phyloP scores from a whole-genome alignment of 2,329 filamentous ascomycete species.

The Aspergillus pseudoviridinutans region DNA sequence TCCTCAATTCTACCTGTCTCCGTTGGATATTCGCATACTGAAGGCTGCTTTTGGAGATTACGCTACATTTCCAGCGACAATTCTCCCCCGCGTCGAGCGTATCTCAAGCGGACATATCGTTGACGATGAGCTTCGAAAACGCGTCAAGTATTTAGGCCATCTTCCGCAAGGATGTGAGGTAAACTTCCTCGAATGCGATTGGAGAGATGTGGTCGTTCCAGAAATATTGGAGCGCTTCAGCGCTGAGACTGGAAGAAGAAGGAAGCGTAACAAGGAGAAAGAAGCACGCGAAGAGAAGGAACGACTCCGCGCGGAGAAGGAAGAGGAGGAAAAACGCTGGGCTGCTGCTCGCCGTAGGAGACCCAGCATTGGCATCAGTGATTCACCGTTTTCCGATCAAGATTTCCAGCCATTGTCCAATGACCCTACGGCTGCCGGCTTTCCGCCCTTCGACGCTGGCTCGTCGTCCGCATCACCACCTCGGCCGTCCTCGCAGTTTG shows the following conservation, averaged over 20 bases:
- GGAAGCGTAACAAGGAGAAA: conserved; percentile 77
- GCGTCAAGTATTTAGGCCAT: conserved; percentile 82
- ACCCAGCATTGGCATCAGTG: conserved; percentile 45
- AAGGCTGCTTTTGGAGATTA: conserved; percentile 86
- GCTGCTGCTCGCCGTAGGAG: conserved; percentile 63
- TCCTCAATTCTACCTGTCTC: conserved; percentile 83
- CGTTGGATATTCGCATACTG: conserved; percentile 86
- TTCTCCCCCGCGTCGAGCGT: conserved; percentile 82
- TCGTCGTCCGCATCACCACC: conserved; percentile 41
- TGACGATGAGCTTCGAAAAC: conserved; percentile 76
- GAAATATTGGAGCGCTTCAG: conserved; percentile 72
- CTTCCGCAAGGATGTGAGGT: conserved; percentile 88
- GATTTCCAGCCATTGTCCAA: conserved; percentile 63
- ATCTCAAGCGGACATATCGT: conserved; percentile 84
- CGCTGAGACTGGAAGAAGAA: conserved; percentile 70
- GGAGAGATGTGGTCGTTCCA: conserved; percentile 79
- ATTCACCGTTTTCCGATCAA: conserved; percentile 52
- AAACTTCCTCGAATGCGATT: conserved; percentile 88
- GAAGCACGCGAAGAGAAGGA: conserved; percentile 83
- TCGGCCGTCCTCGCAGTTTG: conserved; percentile 40
- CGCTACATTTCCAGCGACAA: conserved; percentile 74
- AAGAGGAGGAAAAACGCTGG: conserved; percentile 67
- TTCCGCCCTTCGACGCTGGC: conserved; percentile 25
- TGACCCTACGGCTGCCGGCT: conserved; percentile 19
- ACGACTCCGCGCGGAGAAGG: conserved; percentile 72